Evolutionary conservation across 139 green algal species (phyloP), one percentile per base, ranked within the genome.

Genomic region (Micromonas pusilla): DNA sequence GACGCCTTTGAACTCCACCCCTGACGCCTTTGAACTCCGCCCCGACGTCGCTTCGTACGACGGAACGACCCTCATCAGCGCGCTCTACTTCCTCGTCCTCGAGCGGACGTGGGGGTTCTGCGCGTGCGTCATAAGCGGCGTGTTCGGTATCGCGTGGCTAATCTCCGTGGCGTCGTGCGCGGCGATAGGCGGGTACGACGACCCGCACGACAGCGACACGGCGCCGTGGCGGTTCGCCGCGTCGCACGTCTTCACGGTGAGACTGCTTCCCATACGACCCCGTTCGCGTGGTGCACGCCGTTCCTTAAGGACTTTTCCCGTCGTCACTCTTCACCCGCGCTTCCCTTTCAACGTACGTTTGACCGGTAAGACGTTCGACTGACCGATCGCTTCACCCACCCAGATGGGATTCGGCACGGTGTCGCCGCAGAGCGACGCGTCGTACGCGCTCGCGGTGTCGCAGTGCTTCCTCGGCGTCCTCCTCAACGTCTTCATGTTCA

Each of bases 381-480:
- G n/a, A n/a, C n/a, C n/a, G n/a, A n/a, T n/a, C n/a, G n/a, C n/a
- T n/a, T n/a, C n/a, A n/a, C n/a, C n/a, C n/a, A n/a, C n/a, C n/a
- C n/a, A n/a, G n/a, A 68, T 68, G 60, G 9, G 19, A 16, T 32
- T 68, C 25, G 25, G 25, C 13, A 30, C 60, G 23, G 25, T 36
- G 6, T 16, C 25, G 16, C n/a, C n/a, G 19, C 13, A 32, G 6
- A 32, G 19, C 5, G 25, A 30, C n/a, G 25, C 60, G 60, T 30
- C 19, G 19, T 68, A 68, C 60, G 60, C 60, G 16, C 60, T 68
- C 6, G 60, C 60, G 25, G 60, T 68, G 60, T 19, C n/a, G 19
- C 60, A 68, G 60, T 68, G 60, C 60, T 68, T 68, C 60, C 60
- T 68, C n/a, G 60, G 60, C 60, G 60, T 68, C 25, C 60, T 68